Base-by-base conservation (phyloP, 2,329 filamentous ascomycete species). In the Tolypocladium inflatum region DNA sequence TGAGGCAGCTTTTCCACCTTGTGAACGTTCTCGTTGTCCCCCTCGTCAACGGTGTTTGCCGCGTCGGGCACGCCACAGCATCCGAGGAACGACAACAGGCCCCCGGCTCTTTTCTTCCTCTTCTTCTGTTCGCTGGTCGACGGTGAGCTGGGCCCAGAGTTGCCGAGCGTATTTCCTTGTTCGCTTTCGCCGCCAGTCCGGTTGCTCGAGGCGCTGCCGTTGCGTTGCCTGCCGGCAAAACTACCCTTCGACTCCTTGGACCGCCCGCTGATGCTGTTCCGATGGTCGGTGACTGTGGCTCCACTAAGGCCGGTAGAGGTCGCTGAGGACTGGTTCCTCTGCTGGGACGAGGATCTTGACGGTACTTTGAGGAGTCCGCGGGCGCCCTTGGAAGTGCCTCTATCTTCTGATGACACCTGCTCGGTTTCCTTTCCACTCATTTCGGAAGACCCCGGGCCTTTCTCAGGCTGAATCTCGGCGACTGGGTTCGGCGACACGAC, bases 161-260 rank as follows among this genome's bases (percentile, higher is more conserved):
- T 75, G 61, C 72, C 76, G 39, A 77, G 71, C 6, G 78, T 78
- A 65, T 75, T 78, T 51, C 75, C 77, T 57, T 78, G 78, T 62
- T 80, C 79, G 63, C 78, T 81, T 67, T 77, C 79, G 65, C 76
- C 76, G 66, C 78, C 78, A 62, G 81, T 82, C 68, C 80, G 78
- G 73, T 84, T 85, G 74, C 85, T 89, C 64, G 83, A 84, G 61
- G 83, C 80, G 73, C 86, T 90, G 65, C 84, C 83, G 74, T 88
- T 88, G 67, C 84, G 79, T 66, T 82, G 80, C 63, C 81, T 78
- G 61, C 80, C 84, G 57, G 84, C 73, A 65, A 86, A 83, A 73
- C 85, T 89, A 63, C 79, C 76, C 73, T 80, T 85, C 60, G 83
- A 86, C 64, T 83, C 84, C 71, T 84, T 87, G 54, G 87, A 89